These are phyloP conservation scores for Colletotrichum theobromicola DNA, from an alignment of 2,329 filamentous ascomycete species.

Conservation along the genomic window DNA sequence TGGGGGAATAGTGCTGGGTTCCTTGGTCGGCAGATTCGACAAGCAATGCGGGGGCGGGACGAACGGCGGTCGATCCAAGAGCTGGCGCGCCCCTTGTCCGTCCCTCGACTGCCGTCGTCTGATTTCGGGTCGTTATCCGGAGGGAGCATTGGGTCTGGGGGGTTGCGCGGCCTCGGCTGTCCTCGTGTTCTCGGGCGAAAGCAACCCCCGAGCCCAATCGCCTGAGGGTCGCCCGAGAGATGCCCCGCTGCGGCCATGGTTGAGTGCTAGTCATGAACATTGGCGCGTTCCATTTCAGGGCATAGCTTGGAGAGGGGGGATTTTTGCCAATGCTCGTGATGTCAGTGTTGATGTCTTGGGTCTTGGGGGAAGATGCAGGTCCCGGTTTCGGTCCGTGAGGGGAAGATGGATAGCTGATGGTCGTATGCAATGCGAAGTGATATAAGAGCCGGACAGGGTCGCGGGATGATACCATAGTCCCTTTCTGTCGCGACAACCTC, in stretches of 20 bases:
- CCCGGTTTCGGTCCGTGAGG: constrained; percentile 1
- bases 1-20: not conserved
- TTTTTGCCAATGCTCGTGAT: constrained; percentile 14
- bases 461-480: not conserved
- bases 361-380: not conserved
- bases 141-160: not conserved
- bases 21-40: not conserved
- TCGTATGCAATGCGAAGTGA: not conserved
- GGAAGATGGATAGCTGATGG: not conserved
- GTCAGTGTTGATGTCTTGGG: constrained; percentile 3
- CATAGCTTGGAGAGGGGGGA: not conserved
- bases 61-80: not conserved
- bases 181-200: constrained; percentile 9
- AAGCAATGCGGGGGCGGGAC: constrained; percentile 20
- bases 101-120: not conserved
- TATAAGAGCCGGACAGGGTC: not conserved
- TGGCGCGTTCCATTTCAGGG: not conserved
- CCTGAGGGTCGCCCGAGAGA: constrained; percentile 2
- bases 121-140: not conserved
- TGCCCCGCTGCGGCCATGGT: constrained; percentile 16
- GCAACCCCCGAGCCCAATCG: not conserved
- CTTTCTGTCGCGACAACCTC: not conserved
- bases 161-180: not conserved
- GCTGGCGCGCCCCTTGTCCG: not conserved
- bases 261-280: not conserved